phyloP scores from a whole-genome alignment of 2,329 filamentous ascomycete species.

The Podosphaera fusca region DNA sequence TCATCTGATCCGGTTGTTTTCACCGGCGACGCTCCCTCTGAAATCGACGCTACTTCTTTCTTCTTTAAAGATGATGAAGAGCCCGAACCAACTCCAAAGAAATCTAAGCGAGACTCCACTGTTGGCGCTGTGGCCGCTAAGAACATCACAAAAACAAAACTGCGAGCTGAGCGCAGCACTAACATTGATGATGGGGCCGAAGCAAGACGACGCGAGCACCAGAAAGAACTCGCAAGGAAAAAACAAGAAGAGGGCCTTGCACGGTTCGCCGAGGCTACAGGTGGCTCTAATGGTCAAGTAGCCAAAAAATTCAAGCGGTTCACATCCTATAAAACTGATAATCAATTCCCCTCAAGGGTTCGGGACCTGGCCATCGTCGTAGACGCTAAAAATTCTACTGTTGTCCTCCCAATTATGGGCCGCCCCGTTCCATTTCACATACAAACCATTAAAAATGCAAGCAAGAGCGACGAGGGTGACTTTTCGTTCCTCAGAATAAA shows the following conservation, averaged over 20 bases:
- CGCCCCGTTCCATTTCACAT: slow-evolving; percentile 96
- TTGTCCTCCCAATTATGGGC: slow-evolving; percentile 92
- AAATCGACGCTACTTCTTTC: slow-evolving; percentile 86
- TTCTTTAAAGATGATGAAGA: slow-evolving; percentile 97
- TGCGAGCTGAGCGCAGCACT: slow-evolving; percentile 73
- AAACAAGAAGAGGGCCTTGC: slow-evolving; percentile 77
- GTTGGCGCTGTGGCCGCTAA: slow-evolving; percentile 77
- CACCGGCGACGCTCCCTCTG: slow-evolving; percentile 76
- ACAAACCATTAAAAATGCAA: slow-evolving; percentile 94
- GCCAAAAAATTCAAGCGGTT: slow-evolving; percentile 98
- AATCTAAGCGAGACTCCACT: slow-evolving; percentile 63
- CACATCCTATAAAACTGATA: slow-evolving; percentile 96
- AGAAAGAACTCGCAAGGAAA: slow-evolving; percentile 68
- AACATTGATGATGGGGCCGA: slow-evolving; percentile 81
- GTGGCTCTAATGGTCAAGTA: slow-evolving; percentile 67
- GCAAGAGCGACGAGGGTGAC: slow-evolving; percentile 87
- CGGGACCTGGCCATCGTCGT: slow-evolving; percentile 77
- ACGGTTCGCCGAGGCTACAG: slow-evolving; percentile 66
- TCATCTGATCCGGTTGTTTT: slow-evolving; percentile 63
- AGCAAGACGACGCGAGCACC: slow-evolving; percentile 66
- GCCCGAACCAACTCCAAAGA: slow-evolving; percentile 65
- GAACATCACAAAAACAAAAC: slow-evolving; percentile 83
- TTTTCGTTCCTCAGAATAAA: slow-evolving; percentile 91
- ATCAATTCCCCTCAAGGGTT: slow-evolving; percentile 64
- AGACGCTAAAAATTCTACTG: slow-evolving; percentile 69